Base-by-base conservation (phyloP, 2,329 filamentous ascomycete species). In the Colletotrichum endophyticum region DNA sequence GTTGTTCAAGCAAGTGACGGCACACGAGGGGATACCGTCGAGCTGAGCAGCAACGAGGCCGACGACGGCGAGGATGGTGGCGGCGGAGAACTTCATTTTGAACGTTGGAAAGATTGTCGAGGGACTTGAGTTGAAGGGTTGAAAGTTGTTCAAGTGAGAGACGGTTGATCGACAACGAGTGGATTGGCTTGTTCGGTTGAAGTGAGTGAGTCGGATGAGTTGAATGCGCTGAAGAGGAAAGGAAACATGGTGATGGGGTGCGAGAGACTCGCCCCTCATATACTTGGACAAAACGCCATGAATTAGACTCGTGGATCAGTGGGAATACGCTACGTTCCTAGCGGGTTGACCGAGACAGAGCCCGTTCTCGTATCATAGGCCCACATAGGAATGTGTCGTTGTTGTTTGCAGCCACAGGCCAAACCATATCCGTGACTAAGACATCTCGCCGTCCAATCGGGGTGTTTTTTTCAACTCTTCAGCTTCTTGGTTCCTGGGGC, bases 11-110 rank as follows among this genome's bases (percentile, higher is more conserved):
- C 76, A 78, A 12, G 44, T 19, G 22, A 32, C 36, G 49, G 76
- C 57, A 28, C 76, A 78, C 12, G 25, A 12, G 2, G 74, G 76
- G 28, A 77, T n/a, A n/a, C 64, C 44, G 27, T 32, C 66, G 30
- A 68, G n/a, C 64, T 78, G 72, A 27, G 77, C 76, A 39, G 75
- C 64, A 61, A 36, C 70, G 59, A 78, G 57, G 75, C 77, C 69
- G 72, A 44, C 66, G 32, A 71, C 27, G 64, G 77, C 75, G 34
- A 76, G 9, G 49, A 78, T 49, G 72, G 66, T 11, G 28, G 67
- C 70, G 53, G 71, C 32, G 32, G 72, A 32, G 71, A 66, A 78
- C 75, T 72, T 76, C 77, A 79, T 79, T 9, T 66, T 77, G 57
- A 27, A 57, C 16, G 66, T 27, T 27, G 39, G 36, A 15, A 28